Evolutionary conservation across 495 filamentous ascomycete species (phyloP), one percentile per base, ranked within the genome.

Genomic region (Hyaloscypha finlandica): DNA sequence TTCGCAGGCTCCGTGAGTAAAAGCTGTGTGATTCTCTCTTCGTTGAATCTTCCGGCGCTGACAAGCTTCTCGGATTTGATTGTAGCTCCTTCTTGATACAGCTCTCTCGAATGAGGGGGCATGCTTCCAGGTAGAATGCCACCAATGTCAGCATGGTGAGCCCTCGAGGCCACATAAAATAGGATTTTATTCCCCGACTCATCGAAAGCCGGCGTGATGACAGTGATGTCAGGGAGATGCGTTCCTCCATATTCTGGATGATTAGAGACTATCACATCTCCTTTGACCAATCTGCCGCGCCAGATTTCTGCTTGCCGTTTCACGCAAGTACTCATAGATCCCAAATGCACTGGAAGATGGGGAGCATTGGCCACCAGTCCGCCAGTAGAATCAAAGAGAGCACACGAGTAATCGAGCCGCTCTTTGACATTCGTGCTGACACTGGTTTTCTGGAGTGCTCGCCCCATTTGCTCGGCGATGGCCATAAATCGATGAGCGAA

Each of bases 401-500:
- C 95, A 70, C 95, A 99, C 2, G 93, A 97, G 70, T 97, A 99
- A 72, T 99, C 95, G 5, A 99, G 85, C 2, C 95, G 88, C 77
- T 99, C 95, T 73, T 99, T 99, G 73, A 99, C 95, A 74, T 99
- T 99, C 5, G 95, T 99, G 65, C 92, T 96, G 57, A 99, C 95
- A 68, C 92, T 94, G 0, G 95, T 99, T 83, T 97, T 99, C 71
- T 98, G 95, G 32, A 99, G 81, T 3, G 95, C 94, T 62, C 93
- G 82, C 5, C 95, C 95, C 94, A 97, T 98, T 75, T 97, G 94
- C 78, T 99, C 95, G 4, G 95, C 95, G 74, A 99, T 98, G 14
- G 94, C 93, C 95, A 99, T 99, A 80, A 99, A 99, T 1, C 95
- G 83, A 75, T 99, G 94, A 1, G 92, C 92, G 71, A 99, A 99